phyloP scores from a whole-genome alignment of 441 rosid species.

The Mallotus japonicus region DNA sequence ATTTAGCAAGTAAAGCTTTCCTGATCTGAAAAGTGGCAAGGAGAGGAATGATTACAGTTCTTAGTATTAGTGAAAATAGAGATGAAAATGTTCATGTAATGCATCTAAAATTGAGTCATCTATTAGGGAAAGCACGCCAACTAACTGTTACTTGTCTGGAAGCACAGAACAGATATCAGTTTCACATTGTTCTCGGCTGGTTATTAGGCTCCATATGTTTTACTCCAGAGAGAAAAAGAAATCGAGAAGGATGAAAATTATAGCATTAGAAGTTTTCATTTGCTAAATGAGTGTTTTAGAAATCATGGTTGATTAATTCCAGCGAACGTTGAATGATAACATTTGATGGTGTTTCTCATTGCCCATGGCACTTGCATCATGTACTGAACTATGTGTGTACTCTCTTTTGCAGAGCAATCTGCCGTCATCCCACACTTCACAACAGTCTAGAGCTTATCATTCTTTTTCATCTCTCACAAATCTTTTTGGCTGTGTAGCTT shows the following conservation, averaged over 20 bases:
- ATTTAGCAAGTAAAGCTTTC: background rate
- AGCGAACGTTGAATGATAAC: background rate
- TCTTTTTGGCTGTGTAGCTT: background rate
- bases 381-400: slow-evolving; percentile 7
- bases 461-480: background rate
- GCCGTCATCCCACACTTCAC: background rate
- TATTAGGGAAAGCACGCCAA: no score
- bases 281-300: background rate
- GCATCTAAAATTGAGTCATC: no score
- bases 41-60: no score
- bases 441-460: background rate
- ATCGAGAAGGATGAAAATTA: background rate
- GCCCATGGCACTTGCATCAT: background rate
- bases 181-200: no score
- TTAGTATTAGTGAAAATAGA: no score
- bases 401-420: slow-evolving; percentile 24
- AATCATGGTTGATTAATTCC: background rate
- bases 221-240: background rate
- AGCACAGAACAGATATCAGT: background rate
- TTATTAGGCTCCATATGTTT: no score
- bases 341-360: slow-evolving; percentile 4
- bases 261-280: background rate
- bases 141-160: no score
- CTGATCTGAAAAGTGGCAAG: background rate
- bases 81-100: background rate